Evolutionary conservation across 805 yeast species (phyloP).

Genomic region (Priceomyces medius): DNA sequence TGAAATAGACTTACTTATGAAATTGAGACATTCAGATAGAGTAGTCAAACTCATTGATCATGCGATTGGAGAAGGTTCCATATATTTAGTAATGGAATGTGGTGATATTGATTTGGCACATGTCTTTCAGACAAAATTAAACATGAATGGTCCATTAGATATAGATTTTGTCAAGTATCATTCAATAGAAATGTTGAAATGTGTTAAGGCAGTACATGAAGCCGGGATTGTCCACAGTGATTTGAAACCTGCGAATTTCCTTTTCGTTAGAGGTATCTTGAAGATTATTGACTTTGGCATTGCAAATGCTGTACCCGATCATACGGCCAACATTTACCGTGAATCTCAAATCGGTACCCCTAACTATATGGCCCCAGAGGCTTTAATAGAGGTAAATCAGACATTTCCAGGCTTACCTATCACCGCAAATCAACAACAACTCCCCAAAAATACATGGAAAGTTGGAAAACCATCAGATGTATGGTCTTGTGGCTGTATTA

Average conservation of each 20-base stretch:
- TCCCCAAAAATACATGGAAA: slow-evolving; percentile 49
- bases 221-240: slow-evolving; percentile 85
- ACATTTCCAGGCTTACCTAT: slow-evolving; percentile 23
- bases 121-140: slow-evolving; percentile 60
- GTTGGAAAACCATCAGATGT: slow-evolving; percentile 95
- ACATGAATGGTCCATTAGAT: slow-evolving; percentile 49
- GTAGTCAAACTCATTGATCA: slow-evolving; percentile 80
- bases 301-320: slow-evolving; percentile 91
- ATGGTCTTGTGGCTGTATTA: slow-evolving; percentile 97
- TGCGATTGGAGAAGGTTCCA: slow-evolving; percentile 60
- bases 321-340: slow-evolving; percentile 85
- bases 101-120: slow-evolving; percentile 90
- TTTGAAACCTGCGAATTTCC: slow-evolving; percentile 67
- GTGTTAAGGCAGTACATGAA: slow-evolving; percentile 85
- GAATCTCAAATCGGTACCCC: slow-evolving; percentile 95
- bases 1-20: slow-evolving; percentile 73
- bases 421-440: slow-evolving; percentile 8
- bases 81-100: slow-evolving; percentile 86
- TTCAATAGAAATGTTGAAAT: slow-evolving; percentile 71
- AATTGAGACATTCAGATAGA: slow-evolving; percentile 57
- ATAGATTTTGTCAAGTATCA: slow-evolving; percentile 77
- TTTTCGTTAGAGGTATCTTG: slow-evolving; percentile 77
- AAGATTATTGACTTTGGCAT: slow-evolving; percentile 95
- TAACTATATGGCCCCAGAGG: slow-evolving; percentile 97
- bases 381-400: slow-evolving; percentile 61